These are phyloP conservation scores for Colletotrichum caudatum DNA, from an alignment of 2,329 filamentous ascomycete genomes.

Conservation along the genomic window DNA sequence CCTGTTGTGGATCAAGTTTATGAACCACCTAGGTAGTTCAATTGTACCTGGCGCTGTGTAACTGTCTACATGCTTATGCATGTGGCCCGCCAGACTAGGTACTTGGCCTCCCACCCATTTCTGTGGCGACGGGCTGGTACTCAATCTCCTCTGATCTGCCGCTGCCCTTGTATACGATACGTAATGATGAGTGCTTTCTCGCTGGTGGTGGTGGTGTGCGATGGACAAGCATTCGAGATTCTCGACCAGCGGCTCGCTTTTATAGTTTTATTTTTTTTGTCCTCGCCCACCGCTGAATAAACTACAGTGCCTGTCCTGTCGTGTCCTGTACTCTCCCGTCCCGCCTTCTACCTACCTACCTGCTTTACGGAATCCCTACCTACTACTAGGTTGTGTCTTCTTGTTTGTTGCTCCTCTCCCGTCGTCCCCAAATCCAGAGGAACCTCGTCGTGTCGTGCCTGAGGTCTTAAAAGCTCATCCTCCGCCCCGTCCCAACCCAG, in stretches of 20 bases:
- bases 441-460: neutral
- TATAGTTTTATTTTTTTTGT: slow-evolving; percentile 13
- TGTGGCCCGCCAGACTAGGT: neutral
- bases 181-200: neutral
- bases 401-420: no score
- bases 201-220: neutral
- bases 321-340: no score
- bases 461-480: neutral
- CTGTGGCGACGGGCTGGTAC: neutral
- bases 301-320: no score
- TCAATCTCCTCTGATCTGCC: neutral
- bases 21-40: neutral
- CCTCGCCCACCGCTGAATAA: neutral
- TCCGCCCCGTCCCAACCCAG: slow-evolving; percentile 11
- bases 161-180: neutral
- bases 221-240: slow-evolving; percentile 30
- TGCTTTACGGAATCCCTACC: no score
- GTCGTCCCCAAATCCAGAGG: neutral
- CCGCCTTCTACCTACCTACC: no score
- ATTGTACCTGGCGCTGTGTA: neutral
- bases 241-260: slow-evolving; percentile 4
- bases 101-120: slow-evolving; percentile 5
- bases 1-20: slow-evolving; percentile 22
- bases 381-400: no score
- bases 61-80: no score